phyloP scores from a whole-genome alignment of 1,139 yeast genomes.

The Yamadazyma atlantica region DNA sequence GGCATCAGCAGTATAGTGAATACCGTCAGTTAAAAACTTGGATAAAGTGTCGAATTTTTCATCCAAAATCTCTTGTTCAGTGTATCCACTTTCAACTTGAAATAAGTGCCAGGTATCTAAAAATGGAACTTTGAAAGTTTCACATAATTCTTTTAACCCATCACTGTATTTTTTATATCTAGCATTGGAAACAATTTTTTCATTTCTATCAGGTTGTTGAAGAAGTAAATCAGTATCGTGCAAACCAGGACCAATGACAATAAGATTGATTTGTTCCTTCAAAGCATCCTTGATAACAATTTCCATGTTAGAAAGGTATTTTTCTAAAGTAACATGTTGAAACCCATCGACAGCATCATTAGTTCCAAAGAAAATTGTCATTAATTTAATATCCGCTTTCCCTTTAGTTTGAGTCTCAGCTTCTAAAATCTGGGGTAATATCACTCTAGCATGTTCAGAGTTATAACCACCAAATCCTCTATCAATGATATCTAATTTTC shows the following conservation, averaged over 20 bases:
- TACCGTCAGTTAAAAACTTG: conserved; percentile 50
- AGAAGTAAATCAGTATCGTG: conserved; percentile 37
- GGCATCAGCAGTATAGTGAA: conserved; percentile 65
- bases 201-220: conserved; percentile 10
- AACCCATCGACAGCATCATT: conserved; percentile 60
- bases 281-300: conserved; percentile 38
- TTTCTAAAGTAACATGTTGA: conserved; percentile 55
- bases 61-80: conserved; percentile 17
- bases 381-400: conserved; percentile 32
- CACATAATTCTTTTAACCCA: conserved; percentile 48
- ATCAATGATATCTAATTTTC: conserved; percentile 55
- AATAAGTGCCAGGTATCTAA: conserved; percentile 48
- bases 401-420: conserved; percentile 32
- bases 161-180: conserved; percentile 49
- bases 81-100: conserved; percentile 9
- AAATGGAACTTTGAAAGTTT: conserved; percentile 45
- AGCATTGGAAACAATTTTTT: conserved; percentile 18
- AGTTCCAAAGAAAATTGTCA: conserved; percentile 71
- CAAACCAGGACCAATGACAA: conserved; percentile 66
- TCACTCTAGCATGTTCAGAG: conserved; percentile 46
- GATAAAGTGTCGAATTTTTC: conserved; percentile 17
- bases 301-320: conserved; percentile 47
- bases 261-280: conserved; percentile 41
- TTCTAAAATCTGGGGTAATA: conserved; percentile 49
- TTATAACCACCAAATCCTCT: conserved; percentile 68